Evolutionary conservation across 2,329 filamentous ascomycete species (phyloP), one percentile per base, ranked within the genome.

Genomic region (Grosmannia huntii): DNA sequence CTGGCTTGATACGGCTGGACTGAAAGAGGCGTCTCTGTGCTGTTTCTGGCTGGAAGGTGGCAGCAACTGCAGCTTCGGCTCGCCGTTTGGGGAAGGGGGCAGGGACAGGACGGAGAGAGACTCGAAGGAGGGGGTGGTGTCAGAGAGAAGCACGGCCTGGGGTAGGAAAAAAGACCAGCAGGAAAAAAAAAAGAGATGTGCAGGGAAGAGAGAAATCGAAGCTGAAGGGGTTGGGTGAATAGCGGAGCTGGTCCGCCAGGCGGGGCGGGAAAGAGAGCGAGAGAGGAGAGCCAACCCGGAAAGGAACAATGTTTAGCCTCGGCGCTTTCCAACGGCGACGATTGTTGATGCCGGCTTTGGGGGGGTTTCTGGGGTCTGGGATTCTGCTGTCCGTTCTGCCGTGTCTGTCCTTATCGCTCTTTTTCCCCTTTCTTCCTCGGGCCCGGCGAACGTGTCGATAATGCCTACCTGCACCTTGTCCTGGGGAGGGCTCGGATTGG

Each of bases 181-280:
- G 31, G 31, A 33, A 41, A 55, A 56, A 50, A 56, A 27, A 50
- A 51, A 48, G 36, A 16, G 33, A 25, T 21, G 31, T 50, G 31
- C 31, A 27, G 48, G 25, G 48, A 27, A 50, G 52, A 28, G 54
- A 56, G 54, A 56, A 56, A 36, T 49, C 44, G 54, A 56, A 56
- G 54, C 54, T 51, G 55, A 56, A 56, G 55, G 44, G 46, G 54
- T 56, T 56, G 46, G 46, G 55, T 41, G 46, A 56, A 56, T 56
- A 50, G 46, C 55, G 55, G 46, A 56, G 55, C 46, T 36, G n/a
- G 52, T 31, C 27, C 23, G 46, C n/a, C 41, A 23, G 55, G 55
- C 55, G 55, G 55, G 55, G 55, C 55, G 46, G 55, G 44, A 51
- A 51, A 50, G 38, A n/a, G 44, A 19, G n/a, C 6, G 27, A 38